Evolutionary conservation across 805 yeast species (phyloP).

Genomic region (Sugiyamaella boreocaroliniensis): DNA sequence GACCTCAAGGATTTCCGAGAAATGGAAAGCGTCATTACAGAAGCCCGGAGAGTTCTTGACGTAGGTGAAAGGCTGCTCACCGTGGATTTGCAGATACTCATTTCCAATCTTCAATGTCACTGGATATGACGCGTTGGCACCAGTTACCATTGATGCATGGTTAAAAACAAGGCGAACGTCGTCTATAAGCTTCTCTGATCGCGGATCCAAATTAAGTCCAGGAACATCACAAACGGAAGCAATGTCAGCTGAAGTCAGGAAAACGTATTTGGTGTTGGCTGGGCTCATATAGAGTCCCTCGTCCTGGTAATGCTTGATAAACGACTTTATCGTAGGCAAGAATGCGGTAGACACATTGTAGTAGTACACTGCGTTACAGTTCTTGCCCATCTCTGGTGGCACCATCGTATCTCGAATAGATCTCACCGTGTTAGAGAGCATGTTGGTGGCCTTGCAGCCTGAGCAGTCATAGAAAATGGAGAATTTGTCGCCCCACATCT

Average conservation of each 20-base stretch:
- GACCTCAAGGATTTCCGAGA: constrained; percentile 38
- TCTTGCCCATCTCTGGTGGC: constrained; percentile 45
- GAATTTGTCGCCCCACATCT: constrained; percentile 64
- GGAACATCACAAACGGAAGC: constrained; percentile 33
- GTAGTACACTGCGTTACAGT: constrained; percentile 50
- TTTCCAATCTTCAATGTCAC: constrained; percentile 65
- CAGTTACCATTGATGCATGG: constrained; percentile 3
- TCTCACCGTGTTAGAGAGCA: constrained; percentile 32
- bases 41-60: constrained; percentile 15
- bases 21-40: constrained; percentile 34
- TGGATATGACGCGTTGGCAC: constrained; percentile 44
- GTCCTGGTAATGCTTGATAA: constrained; percentile 17
- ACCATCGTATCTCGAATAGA: constrained; percentile 37
- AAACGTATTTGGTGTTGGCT: constrained; percentile 31
- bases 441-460: constrained; percentile 37
- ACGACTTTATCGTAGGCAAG: constrained; percentile 23
- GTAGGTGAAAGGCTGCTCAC: constrained; percentile 14
- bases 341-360: constrained; percentile 34
- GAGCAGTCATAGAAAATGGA: constrained; percentile 65
- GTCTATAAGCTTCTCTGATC: constrained; percentile 35
- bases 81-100: constrained; percentile 50
- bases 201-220: constrained; percentile 40
- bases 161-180: constrained; percentile 15
- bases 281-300: constrained; percentile 21
- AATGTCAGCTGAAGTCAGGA: constrained; percentile 44